Percentiles rank a stretch among this genome's conserved stretches.
phyloP scores from a whole-genome alignment of 495 filamentous ascomycete species.

The Penicillium samsonianum region DNA sequence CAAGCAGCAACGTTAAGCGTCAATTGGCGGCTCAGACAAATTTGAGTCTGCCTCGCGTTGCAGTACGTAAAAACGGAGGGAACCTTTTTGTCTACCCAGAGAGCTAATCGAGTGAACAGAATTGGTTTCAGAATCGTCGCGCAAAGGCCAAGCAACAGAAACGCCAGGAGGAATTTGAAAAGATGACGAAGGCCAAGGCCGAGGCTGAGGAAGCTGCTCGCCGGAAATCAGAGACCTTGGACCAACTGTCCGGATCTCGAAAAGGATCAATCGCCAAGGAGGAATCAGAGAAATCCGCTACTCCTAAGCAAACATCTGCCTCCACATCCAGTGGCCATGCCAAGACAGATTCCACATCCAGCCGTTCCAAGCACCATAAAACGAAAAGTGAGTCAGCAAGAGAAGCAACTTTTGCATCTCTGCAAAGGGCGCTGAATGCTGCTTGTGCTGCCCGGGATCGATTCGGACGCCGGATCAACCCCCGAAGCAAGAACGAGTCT shows the following conservation, averaged over 20 bases:
- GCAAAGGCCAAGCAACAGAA: conserved; percentile 80
- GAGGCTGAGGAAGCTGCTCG: conserved; percentile 46
- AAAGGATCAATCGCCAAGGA: conserved; percentile 28
- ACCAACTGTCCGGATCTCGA: conserved; percentile 28
- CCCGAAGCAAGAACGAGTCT: conserved; percentile 23
- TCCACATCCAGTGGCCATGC: conserved; percentile 26
- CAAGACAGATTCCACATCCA: conserved; percentile 23
- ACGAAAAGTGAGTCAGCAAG: conserved; percentile 45
- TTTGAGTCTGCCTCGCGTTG: conserved; percentile 72
- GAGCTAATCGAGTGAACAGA: conserved; percentile 51
- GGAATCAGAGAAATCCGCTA: conserved; percentile 33
- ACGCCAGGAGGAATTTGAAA: conserved; percentile 65
- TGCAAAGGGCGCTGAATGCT: conserved; percentile 49
- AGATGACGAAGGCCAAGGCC: conserved; percentile 56
- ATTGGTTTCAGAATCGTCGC: conserved; percentile 90
- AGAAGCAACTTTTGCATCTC: conserved; percentile 47
- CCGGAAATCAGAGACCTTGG: conserved; percentile 35
- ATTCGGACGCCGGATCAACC: conserved; percentile 28
- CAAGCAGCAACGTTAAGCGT: conserved; percentile 73
- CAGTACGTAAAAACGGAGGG: conserved; percentile 53
- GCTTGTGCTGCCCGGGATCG: conserved; percentile 45
- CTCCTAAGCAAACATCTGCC: conserved; percentile 35
- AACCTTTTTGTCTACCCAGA: background rate
- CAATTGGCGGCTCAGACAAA: conserved; percentile 71
- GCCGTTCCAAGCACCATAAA: conserved; percentile 40